Conservation (phyloP, 2,329 filamentous ascomycete genomes). For the Phialemonium atrogriseum region DNA sequence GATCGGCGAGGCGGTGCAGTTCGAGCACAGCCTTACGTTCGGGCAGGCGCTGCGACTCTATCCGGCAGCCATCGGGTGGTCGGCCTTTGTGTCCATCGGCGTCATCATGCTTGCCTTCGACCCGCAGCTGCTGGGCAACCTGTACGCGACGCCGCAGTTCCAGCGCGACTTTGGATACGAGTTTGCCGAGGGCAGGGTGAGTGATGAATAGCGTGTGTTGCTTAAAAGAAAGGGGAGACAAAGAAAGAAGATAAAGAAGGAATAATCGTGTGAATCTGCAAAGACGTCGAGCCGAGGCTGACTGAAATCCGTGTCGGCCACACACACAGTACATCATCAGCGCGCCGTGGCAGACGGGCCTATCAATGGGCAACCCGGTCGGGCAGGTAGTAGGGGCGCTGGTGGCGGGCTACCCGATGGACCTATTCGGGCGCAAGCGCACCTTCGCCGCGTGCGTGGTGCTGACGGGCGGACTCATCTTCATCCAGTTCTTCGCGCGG, state of each 20-base stretch:
- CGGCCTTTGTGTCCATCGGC: slow-evolving; percentile 49
- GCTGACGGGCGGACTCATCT: slow-evolving; percentile 44
- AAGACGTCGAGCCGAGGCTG: too few relatives aligned
- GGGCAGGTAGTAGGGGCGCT: slow-evolving; percentile 50
- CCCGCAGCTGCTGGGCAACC: slow-evolving; percentile 53
- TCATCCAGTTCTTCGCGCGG: slow-evolving; percentile 55
- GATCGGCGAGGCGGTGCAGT: slow-evolving; percentile 26
- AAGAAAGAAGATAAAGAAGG: too few relatives aligned
- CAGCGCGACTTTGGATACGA: slow-evolving; percentile 45
- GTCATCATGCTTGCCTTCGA: slow-evolving; percentile 58
- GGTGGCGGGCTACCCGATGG: slow-evolving; percentile 36
- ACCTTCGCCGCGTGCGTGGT: slow-evolving; percentile 35
- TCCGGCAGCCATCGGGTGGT: slow-evolving; percentile 43
- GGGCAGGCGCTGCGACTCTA: slow-evolving; percentile 31
- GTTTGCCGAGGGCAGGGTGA: slow-evolving; percentile 29
- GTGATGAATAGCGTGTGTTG: too few relatives aligned
- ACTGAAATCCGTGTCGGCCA: not conserved
- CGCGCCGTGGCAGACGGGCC: slow-evolving; percentile 37
- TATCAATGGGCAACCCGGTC: slow-evolving; percentile 46
- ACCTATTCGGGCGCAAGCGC: slow-evolving; percentile 33
- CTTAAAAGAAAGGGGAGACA: too few relatives aligned
- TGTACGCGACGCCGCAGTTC: slow-evolving; percentile 53
- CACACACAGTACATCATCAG: slow-evolving; percentile 28
- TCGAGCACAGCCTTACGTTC: slow-evolving; percentile 32
- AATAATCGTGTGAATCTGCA: too few relatives aligned